phyloP scores from a whole-genome alignment of 139 green algal genomes.

The Chlamydomonas incerta region DNA sequence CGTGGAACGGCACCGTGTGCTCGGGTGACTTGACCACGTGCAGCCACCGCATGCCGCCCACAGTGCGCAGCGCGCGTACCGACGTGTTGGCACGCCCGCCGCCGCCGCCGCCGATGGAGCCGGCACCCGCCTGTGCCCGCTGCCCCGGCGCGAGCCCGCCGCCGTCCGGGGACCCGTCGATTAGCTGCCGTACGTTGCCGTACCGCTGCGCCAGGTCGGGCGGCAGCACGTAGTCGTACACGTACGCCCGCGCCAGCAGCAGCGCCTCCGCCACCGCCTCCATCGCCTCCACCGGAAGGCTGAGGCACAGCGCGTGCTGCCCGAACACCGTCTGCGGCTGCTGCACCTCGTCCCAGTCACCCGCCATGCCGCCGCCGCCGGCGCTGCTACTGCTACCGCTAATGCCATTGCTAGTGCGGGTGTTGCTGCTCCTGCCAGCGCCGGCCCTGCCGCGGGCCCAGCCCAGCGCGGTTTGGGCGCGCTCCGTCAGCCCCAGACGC shows the following conservation, averaged over 20 bases:
- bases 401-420: not conserved
- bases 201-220: not conserved
- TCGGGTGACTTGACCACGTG: conserved; percentile 23
- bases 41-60: conserved; percentile 13
- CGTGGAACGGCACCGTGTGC: conserved; percentile 4
- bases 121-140: not conserved
- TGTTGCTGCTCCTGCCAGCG: not conserved
- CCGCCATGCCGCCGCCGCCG: not conserved
- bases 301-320: conserved; percentile 39
- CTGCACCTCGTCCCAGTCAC: conserved; percentile 28
- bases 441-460: no score
- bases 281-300: not conserved
- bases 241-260: conserved; percentile 8
- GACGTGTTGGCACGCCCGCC: not conserved
- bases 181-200: not conserved
- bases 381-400: not conserved
- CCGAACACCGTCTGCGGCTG: conserved; percentile 26
- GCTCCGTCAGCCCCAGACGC: no score
- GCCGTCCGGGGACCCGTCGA: not conserved
- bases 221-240: conserved; percentile 19
- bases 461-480: no score
- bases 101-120: not conserved
- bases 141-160: no score
- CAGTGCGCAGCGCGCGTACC: not conserved
- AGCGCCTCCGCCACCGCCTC: not conserved